Evolutionary conservation across 805 yeast genomes (phyloP), one percentile per base, ranked within the genome.

Genomic region (Saccharomyces kudriavzevii): DNA sequence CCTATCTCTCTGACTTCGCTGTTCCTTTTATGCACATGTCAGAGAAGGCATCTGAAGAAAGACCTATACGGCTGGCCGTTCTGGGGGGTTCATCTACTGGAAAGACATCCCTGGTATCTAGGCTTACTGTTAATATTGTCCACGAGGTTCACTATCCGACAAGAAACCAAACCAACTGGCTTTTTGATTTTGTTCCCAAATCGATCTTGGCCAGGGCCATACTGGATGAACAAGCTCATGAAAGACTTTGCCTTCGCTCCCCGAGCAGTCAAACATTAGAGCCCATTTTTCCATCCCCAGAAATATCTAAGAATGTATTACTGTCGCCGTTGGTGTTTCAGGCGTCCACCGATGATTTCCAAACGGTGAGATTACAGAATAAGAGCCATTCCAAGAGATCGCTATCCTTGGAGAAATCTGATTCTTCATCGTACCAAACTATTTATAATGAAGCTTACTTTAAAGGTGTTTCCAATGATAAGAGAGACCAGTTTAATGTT

Each of bases 61-160:
- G 67, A 27, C 86, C 88, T 0, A 60, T 84, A 4, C 70, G 87
- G 54, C 61, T 84, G 14, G 88, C 85, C 0, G 74, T 84, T 1
- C 63, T 84, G 2, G 89, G 89, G 0, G 86, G 79, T 0, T 73
- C 79, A 11, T 73, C 74, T 17, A 75, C 80, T 0, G 89, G 89
- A 10, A 84, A 84, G 61, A 78, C 87, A 2, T 75, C 86, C 0
- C 71, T 80, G 40, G 76, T 81, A 11, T 76, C 81, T 51, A 70
- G 77, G 49, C 59, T 83, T 14, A 71, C 76, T 1, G 69, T 77
- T 22, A 77, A 78, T 26, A 72, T 74, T 26, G 81, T 77, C 52
- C 74, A 81, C 49, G 90, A 84, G 54, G 85, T 86, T 0, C 85
- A 87, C 64, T 87, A 87, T 60, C 95, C 94, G 4, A 87, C 92